phyloP scores from a whole-genome alignment of 2,329 filamentous ascomycete species.

The Stagonosporopsis vannaccii region DNA sequence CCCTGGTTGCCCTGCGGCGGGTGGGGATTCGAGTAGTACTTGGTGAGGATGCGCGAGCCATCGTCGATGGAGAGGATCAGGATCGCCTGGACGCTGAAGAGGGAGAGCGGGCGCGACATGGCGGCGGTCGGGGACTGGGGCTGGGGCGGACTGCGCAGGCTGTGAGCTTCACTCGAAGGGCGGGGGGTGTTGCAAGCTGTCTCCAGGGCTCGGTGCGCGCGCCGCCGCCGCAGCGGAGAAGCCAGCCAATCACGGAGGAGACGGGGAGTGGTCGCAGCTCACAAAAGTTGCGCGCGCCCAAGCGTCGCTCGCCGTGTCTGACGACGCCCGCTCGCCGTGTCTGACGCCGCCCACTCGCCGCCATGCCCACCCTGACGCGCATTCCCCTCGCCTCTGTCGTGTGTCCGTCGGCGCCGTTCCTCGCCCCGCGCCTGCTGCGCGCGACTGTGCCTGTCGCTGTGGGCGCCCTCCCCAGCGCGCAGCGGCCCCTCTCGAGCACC shows the following conservation, averaged over 20 bases:
- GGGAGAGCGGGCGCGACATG: conserved; percentile 62
- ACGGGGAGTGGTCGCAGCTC: conserved; percentile 6
- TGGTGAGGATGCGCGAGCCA: conserved; percentile 88
- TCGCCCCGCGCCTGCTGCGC: conserved; percentile 42
- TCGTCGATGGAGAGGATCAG: conserved; percentile 74
- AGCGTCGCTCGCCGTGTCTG: background rate
- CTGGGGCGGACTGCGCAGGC: background rate
- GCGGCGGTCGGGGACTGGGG: conserved; percentile 49
- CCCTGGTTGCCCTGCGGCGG: conserved; percentile 66
- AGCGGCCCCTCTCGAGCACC: conserved; percentile 4
- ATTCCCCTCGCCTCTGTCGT: conserved; percentile 40
- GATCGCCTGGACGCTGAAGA: conserved; percentile 62
- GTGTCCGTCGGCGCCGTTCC: conserved; percentile 47
- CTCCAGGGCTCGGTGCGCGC: conserved; percentile 19
- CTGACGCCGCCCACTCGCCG: background rate
- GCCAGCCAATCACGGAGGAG: conserved; percentile 36
- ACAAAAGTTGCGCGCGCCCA: conserved; percentile 2
- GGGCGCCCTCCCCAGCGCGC: conserved; percentile 13
- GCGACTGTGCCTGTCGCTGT: conserved; percentile 18
- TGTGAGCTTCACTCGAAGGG: conserved; percentile 1
- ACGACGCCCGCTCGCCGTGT: background rate
- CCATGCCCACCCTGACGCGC: conserved; percentile 34
- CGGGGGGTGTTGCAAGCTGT: conserved; percentile 39
- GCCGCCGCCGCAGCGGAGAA: conserved; percentile 29
- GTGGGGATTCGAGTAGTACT: conserved; percentile 84